These are phyloP conservation scores for Moricandia moricandioides DNA, from an alignment of 345 rosid species.

Conservation along the genomic window DNA sequence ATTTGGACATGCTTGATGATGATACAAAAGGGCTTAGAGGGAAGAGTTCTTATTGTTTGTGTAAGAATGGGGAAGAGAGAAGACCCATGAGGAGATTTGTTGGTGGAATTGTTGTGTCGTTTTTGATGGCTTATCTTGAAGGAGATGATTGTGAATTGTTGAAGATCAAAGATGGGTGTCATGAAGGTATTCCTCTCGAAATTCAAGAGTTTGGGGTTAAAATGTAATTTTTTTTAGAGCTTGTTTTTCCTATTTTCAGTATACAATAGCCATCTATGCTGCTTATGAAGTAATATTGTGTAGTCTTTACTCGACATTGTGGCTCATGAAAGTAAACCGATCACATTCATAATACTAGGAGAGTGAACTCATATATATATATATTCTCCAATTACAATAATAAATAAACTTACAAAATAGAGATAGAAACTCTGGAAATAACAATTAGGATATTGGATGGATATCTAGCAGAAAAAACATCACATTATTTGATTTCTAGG, in stretches of 20 bases:
- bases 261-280: neutral
- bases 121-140: conserved; percentile 57
- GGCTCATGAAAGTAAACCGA: neutral
- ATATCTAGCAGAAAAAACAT: neutral
- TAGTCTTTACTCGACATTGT: neutral
- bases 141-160: conserved; percentile 51
- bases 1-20: conserved; percentile 78
- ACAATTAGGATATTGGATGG: neutral
- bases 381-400: neutral
- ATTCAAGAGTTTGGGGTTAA: conserved; percentile 50
- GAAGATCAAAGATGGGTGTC: conserved; percentile 49
- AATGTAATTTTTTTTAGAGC: neutral
- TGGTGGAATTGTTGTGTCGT: conserved; percentile 66
- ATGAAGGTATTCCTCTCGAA: conserved; percentile 49
- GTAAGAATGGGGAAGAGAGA: conserved; percentile 71
- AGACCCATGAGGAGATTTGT: conserved; percentile 78
- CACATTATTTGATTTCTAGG: neutral
- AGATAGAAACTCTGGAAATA: no score
- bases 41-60: conserved; percentile 56
- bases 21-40: conserved; percentile 70
- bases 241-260: neutral
- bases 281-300: neutral
- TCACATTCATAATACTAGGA: neutral
- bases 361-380: neutral
- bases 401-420: neutral